A percentile compares a stretch with the other conserved stretches of the same genome.
These are phyloP conservation scores for Ogataea nitratoaversa DNA, from an alignment of 805 yeast species.

Conservation along the genomic window DNA sequence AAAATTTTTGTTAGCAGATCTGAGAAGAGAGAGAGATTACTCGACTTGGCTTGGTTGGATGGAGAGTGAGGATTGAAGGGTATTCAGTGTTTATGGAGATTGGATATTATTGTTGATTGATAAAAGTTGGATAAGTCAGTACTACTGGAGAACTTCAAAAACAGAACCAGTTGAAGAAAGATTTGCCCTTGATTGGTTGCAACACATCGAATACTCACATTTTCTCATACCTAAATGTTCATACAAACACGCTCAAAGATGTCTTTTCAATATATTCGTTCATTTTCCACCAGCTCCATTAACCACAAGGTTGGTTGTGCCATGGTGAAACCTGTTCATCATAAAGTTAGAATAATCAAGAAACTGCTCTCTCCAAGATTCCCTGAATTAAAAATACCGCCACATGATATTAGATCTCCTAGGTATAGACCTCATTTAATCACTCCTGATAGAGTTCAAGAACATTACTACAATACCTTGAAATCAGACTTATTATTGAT, in stretches of 20 bases:
- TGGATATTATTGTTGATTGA: too few relatives aligned
- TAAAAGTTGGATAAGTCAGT: too few relatives aligned
- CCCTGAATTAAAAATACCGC: conserved; percentile 60
- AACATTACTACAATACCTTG: conserved; percentile 71
- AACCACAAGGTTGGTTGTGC: conserved; percentile 55
- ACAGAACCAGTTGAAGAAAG: too few relatives aligned
- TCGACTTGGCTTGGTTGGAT: not conserved
- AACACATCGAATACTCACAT: too few relatives aligned
- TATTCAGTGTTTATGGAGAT: too few relatives aligned
- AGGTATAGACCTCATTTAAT: conserved; percentile 70
- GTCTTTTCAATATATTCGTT: conserved; percentile 16
- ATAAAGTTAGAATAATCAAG: conserved; percentile 73
- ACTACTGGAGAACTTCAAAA: too few relatives aligned
- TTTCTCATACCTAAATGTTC: too few relatives aligned
- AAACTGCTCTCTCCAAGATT: conserved; percentile 69
- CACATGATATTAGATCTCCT: conserved; percentile 76
- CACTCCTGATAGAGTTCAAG: conserved; percentile 74
- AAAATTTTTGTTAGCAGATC: not conserved
- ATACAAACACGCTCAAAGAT: not conserved
- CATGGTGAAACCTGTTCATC: conserved; percentile 88
- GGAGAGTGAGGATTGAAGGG: too few relatives aligned
- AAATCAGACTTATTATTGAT: conserved; percentile 75
- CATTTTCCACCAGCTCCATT: conserved; percentile 31
- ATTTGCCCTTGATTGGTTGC: too few relatives aligned
- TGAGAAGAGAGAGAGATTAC: too few relatives aligned